Evolutionary conservation across 148 eudicot species (phyloP).

Genomic region (Talinum fruticosum): DNA sequence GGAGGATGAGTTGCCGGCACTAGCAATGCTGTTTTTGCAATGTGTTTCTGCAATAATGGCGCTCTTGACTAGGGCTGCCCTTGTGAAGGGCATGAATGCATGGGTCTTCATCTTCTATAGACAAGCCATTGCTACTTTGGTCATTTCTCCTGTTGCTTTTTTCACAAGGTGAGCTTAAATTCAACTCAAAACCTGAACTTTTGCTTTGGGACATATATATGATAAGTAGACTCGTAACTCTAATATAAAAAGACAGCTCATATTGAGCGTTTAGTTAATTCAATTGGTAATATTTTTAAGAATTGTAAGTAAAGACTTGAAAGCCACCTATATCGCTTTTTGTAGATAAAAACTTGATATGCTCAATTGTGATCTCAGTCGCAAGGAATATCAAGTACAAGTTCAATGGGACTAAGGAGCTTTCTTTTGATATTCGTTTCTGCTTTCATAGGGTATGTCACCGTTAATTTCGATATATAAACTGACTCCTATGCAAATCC

Average conservation of each 20-base stretch:
- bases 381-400: conserved; percentile 31
- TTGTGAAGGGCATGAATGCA: conserved; percentile 64
- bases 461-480: not conserved
- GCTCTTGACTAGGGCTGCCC: conserved; percentile 52
- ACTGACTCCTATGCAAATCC: not conserved
- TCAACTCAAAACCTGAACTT: too few relatives aligned
- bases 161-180: conserved; percentile 42
- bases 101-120: conserved; percentile 66
- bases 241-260: too few relatives aligned
- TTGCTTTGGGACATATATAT: too few relatives aligned
- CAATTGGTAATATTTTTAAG: too few relatives aligned
- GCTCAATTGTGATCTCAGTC: not conserved
- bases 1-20: conserved; percentile 46
- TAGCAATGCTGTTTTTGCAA: conserved; percentile 53
- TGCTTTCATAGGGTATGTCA: conserved; percentile 56
- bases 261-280: too few relatives aligned
- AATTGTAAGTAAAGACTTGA: too few relatives aligned
- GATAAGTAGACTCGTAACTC: too few relatives aligned
- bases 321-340: too few relatives aligned
- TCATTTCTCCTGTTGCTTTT: conserved; percentile 58
- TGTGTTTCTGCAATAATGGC: conserved; percentile 42
- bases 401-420: conserved; percentile 39
- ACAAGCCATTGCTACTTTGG: conserved; percentile 52
- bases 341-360: too few relatives aligned
- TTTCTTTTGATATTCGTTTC: conserved; percentile 52